Conservation (phyloP, 805 yeast species). For the Kregervanrija pseudodelftensis region DNA sequence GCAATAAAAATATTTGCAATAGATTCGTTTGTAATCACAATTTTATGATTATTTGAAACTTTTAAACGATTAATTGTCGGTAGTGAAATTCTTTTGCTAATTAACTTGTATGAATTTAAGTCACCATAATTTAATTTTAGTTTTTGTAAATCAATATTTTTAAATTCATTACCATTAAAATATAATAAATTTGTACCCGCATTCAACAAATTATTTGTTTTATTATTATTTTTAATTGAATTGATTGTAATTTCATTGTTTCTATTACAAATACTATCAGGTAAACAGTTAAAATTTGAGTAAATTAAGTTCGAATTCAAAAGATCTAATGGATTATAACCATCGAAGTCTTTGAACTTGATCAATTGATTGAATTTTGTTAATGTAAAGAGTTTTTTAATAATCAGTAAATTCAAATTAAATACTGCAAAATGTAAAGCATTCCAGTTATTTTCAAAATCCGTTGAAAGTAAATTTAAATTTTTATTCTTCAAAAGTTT, state of each 20-base stretch:
- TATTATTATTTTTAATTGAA: no score
- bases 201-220: no score
- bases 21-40: conserved; percentile 45
- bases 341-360: conserved; percentile 60
- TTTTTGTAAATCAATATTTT: conserved; percentile 12
- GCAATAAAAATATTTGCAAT: conserved; percentile 45
- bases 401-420: conserved; percentile 49
- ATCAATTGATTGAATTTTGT: conserved; percentile 28
- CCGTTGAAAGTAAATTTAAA: conserved; percentile 40
- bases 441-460: conserved; percentile 77
- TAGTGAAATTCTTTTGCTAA: conserved; percentile 24
- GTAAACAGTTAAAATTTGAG: conserved; percentile 30
- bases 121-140: conserved; percentile 22
- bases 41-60: conserved; percentile 61
- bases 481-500: conserved; percentile 42
- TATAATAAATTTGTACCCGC: no score
- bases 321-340: conserved; percentile 67
- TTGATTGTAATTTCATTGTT: no score
- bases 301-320: conserved; percentile 37
- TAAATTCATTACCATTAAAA: no score
- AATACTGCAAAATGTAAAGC: conserved; percentile 66
- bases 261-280: conserved; percentile 18
- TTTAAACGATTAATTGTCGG: conserved; percentile 42
- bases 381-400: conserved; percentile 33
- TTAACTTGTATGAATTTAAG: conserved; percentile 6